Evolutionary conservation across 1,139 yeast species (phyloP).

Genomic region (Blastobotrys serpentis): DNA sequence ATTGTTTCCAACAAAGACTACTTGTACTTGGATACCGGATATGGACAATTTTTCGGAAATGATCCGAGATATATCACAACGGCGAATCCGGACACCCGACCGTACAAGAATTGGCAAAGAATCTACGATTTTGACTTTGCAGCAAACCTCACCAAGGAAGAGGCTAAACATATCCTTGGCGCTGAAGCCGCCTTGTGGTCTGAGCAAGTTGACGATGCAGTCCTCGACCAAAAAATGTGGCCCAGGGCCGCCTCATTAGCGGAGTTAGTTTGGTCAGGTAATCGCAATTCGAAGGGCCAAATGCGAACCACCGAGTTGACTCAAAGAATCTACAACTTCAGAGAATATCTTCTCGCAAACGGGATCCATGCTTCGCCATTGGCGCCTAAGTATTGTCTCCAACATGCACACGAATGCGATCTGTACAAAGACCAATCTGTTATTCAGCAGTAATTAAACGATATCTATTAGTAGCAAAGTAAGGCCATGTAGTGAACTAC

Average conservation of each 20-base stretch:
- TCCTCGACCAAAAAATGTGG: constrained; percentile 45
- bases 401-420: constrained; percentile 47
- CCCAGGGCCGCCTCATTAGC: constrained; percentile 50
- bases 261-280: constrained; percentile 49
- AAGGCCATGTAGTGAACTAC: no score
- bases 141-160: constrained; percentile 22
- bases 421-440: constrained; percentile 5
- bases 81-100: constrained; percentile 34
- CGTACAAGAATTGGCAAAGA: constrained; percentile 50
- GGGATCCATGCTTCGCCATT: constrained; percentile 16
- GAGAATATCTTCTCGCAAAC: constrained; percentile 41
- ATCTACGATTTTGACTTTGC: constrained; percentile 44
- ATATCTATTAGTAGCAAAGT: neutral
- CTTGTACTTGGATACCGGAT: constrained; percentile 51
- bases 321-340: constrained; percentile 42
- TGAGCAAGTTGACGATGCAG: constrained; percentile 44
- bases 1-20: constrained; percentile 44
- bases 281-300: constrained; percentile 37
- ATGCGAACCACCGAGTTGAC: constrained; percentile 38
- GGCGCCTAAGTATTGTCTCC: constrained; percentile 37
- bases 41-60: constrained; percentile 46
- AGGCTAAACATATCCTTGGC: constrained; percentile 42
- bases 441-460: neutral
- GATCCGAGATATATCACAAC: constrained; percentile 40
- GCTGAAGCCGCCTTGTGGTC: constrained; percentile 48